phyloP scores from a whole-genome alignment of 176 grass and related monocot genomes.

The Ensete glaucum region DNA sequence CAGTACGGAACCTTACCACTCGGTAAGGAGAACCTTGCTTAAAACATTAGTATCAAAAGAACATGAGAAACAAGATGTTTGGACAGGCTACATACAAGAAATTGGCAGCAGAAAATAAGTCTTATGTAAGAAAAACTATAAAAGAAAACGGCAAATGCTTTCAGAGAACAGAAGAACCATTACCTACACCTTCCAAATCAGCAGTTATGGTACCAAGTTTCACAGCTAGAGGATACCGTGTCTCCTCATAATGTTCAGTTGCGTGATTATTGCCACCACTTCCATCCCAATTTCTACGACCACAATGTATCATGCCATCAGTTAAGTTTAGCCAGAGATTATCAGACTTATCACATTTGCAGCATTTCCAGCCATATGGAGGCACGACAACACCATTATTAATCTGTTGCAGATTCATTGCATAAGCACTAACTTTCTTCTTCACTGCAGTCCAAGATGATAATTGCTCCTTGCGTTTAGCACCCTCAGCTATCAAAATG shows the following conservation, averaged over 20 bases:
- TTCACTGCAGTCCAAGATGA: conserved; percentile 89
- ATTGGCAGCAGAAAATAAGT: background rate
- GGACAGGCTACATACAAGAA: background rate
- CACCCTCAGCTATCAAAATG: conserved; percentile 77
- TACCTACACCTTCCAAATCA: conserved; percentile 89
- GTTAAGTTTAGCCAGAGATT: conserved; percentile 99
- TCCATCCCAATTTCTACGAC: conserved; percentile 79
- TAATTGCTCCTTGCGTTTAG: conserved; percentile 65
- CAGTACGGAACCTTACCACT: no score
- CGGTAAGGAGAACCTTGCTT: no score
- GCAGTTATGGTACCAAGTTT: conserved; percentile 92
- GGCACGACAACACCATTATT: conserved; percentile 75
- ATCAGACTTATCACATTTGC: conserved; percentile 91
- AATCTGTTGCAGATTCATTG: conserved; percentile 77
- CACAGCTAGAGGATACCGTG: conserved; percentile 80
- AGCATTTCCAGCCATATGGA: conserved; percentile 87
- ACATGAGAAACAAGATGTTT: background rate
- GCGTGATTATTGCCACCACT: conserved; percentile 95
- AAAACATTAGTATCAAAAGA: background rate
- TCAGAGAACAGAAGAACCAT: conserved; percentile 30
- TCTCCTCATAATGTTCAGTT: conserved; percentile 79
- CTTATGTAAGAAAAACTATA: background rate
- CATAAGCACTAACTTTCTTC: conserved; percentile 68
- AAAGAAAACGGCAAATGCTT: background rate
- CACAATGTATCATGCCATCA: conserved; percentile 85